phyloP scores from a whole-genome alignment of 805 yeast species.

The Soucietia sequanensis region DNA sequence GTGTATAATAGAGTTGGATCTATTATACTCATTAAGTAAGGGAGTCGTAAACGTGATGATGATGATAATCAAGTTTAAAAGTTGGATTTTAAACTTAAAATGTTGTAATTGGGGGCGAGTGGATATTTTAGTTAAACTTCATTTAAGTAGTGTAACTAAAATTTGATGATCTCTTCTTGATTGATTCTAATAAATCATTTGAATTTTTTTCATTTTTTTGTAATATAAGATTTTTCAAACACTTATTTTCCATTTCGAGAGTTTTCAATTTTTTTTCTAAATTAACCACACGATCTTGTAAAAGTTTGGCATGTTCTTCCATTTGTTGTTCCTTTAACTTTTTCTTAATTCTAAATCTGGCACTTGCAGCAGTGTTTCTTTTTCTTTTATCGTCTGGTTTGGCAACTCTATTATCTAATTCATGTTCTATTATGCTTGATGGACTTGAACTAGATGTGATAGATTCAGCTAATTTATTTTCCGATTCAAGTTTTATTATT shows the following conservation, averaged over 20 bases:
- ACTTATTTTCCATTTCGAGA: constrained; percentile 88
- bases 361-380: constrained; percentile 91
- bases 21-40: constrained; percentile 3
- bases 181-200: constrained; percentile 50
- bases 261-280: constrained; percentile 77
- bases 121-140: too few relatives aligned
- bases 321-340: constrained; percentile 89
- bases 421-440: not conserved
- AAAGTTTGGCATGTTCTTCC: constrained; percentile 71
- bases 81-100: constrained; percentile 20
- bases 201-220: constrained; percentile 68
- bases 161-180: constrained; percentile 49
- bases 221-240: constrained; percentile 78
- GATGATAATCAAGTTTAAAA: constrained; percentile 9
- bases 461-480: not conserved
- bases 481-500: not conserved
- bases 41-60: not conserved
- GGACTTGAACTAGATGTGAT: not conserved
- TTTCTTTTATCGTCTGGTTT: constrained; percentile 64
- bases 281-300: constrained; percentile 62
- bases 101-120: constrained; percentile 3
- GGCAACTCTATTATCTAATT: not conserved
- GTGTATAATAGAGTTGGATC: constrained; percentile 32
- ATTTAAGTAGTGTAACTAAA: constrained; percentile 27
- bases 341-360: constrained; percentile 89